Evolutionary conservation across 768 basidiomycete species (phyloP).

Genomic region (Rhodotorula babjevae): DNA sequence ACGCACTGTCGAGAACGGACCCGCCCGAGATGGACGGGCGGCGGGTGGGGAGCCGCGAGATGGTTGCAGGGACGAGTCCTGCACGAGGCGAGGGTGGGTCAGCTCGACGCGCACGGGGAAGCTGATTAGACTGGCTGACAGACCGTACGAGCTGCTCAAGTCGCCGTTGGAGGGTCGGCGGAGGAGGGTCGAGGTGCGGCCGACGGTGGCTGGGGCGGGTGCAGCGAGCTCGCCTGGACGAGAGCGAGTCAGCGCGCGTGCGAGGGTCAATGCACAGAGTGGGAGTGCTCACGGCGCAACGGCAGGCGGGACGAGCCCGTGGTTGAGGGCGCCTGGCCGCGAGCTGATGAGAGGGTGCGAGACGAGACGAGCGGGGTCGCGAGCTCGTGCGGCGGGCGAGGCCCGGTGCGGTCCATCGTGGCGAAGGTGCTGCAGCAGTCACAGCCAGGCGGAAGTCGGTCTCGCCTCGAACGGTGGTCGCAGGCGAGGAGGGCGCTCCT

Average conservation of each 20-base stretch:
- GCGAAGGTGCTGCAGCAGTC: no score
- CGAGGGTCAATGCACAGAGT: no score
- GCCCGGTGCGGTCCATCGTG: background rate
- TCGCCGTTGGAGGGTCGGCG: slow-evolving; percentile 1
- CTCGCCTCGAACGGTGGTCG: no score
- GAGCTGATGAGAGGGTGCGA: slow-evolving; percentile 11
- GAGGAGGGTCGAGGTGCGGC: slow-evolving; percentile 13
- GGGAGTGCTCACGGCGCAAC: slow-evolving; percentile 2
- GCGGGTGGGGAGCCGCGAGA: slow-evolving; percentile 18
- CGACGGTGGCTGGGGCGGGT: slow-evolving; percentile 21
- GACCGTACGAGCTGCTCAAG: background rate
- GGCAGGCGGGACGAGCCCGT: slow-evolving; percentile 35
- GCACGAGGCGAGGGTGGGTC: background rate
- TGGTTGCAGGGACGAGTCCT: background rate
- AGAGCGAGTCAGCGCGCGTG: background rate
- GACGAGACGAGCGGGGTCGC: slow-evolving; percentile 29
- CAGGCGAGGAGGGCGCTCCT: no score
- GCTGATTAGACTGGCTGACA: background rate
- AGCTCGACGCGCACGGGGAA: no score
- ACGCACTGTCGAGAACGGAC: slow-evolving; percentile 1
- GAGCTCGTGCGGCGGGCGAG: background rate
- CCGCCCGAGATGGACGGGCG: slow-evolving; percentile 20
- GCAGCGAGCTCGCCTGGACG: background rate
- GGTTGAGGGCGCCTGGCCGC: background rate
- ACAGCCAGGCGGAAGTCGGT: no score